phyloP scores from a whole-genome alignment of 2,329 filamentous ascomycete genomes.

The Apiospora koreana region DNA sequence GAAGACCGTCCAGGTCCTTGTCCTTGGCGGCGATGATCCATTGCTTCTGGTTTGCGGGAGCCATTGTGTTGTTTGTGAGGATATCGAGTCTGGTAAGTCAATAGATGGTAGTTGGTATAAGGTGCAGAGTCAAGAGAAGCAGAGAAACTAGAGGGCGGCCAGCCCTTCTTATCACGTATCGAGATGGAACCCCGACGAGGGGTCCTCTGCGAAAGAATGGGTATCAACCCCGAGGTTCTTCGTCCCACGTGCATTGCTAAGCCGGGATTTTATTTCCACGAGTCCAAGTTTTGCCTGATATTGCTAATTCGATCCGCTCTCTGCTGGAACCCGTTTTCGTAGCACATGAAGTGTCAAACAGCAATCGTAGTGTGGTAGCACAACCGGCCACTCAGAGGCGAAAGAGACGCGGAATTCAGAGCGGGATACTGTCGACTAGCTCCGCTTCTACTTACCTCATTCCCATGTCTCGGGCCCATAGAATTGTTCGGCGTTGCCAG shows the following conservation, averaged over 20 bases:
- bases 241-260: constrained; percentile 5
- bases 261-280: neutral
- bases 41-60: constrained; percentile 48
- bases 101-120: neutral
- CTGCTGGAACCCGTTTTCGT: neutral
- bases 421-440: neutral
- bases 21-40: constrained; percentile 56
- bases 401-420: neutral
- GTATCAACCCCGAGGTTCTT: neutral
- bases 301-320: constrained; percentile 3
- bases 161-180: neutral
- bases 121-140: neutral
- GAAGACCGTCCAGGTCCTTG: constrained; percentile 61
- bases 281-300: neutral
- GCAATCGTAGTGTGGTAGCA: neutral
- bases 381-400: neutral
- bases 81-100: neutral
- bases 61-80: constrained; percentile 19
- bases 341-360: neutral
- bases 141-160: neutral
- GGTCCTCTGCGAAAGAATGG: neutral
- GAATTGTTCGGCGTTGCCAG: neutral
- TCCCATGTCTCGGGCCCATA: neutral
- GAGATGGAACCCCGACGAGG: neutral
- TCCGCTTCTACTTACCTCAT: neutral